Conservation (phyloP, 2,329 filamentous ascomycete genomes). For the Orbilia javanica region DNA sequence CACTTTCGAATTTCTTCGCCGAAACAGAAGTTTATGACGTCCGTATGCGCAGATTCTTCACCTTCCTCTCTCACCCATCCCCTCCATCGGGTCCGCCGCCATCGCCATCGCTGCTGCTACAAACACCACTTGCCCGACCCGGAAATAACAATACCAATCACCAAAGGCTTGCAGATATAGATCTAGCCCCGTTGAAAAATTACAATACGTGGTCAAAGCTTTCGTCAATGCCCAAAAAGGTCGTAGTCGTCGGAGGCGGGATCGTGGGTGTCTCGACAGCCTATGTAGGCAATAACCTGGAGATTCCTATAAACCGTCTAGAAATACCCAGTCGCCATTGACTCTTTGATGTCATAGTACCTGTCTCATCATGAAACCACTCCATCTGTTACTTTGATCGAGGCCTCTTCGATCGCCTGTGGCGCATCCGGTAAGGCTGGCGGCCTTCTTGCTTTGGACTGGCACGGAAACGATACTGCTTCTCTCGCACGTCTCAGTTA, state of each 20-base stretch:
- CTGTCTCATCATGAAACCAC: conserved; percentile 79
- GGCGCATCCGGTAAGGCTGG: conserved; percentile 95
- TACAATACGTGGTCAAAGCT: not conserved
- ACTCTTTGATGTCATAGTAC: conserved; percentile 51
- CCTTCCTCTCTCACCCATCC: not conserved
- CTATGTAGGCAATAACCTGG: conserved; percentile 36
- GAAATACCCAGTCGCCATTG: not conserved
- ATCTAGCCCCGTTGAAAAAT: not conserved
- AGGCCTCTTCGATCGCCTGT: conserved; percentile 86
- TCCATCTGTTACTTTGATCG: conserved; percentile 86
- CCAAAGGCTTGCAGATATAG: not conserved
- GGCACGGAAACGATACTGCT: conserved; percentile 51
- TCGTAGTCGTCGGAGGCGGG: conserved; percentile 52
- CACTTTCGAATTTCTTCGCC: conserved; percentile 14
- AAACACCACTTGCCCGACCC: no score
- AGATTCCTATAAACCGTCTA: not conserved
- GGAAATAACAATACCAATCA: not conserved
- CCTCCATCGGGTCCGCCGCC: not conserved
- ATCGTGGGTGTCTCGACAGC: conserved; percentile 55
- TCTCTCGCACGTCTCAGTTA: conserved; percentile 88
- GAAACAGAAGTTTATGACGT: conserved; percentile 22
- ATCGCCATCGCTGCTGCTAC: no score
- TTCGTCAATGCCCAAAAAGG: conserved; percentile 33
- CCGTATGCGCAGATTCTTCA: conserved; percentile 4
- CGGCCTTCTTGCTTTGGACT: conserved; percentile 77